Evolutionary conservation across 306 rosid species (phyloP).

Genomic region (Malus sieversii): DNA sequence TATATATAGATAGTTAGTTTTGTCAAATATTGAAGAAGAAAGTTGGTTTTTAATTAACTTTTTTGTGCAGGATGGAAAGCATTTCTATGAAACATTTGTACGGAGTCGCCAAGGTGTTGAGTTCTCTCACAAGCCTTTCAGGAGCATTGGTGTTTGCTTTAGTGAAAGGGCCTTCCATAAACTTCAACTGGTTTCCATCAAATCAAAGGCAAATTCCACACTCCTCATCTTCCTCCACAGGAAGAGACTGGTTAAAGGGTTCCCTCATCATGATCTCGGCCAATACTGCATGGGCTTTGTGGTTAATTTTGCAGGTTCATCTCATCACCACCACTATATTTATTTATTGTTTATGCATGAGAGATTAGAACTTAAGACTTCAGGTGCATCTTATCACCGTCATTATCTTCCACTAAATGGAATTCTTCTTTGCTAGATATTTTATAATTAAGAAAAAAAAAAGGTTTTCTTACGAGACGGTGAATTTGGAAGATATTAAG

Average conservation of each 20-base stretch:
- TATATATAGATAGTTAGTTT: neutral
- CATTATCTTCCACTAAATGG: neutral
- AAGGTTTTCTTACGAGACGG: neutral
- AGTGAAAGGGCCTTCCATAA: slow-evolving; percentile 59
- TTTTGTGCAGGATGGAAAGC: slow-evolving; percentile 56
- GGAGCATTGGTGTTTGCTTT: slow-evolving; percentile 78
- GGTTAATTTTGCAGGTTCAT: slow-evolving; percentile 85
- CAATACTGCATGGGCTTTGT: slow-evolving; percentile 67
- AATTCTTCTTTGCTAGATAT: neutral
- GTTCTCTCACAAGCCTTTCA: slow-evolving; percentile 47
- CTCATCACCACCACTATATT: neutral
- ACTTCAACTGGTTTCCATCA: slow-evolving; percentile 37
- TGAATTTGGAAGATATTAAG: neutral
- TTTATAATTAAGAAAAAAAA: neutral
- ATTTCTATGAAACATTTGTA: slow-evolving; percentile 38
- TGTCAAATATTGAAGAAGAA: neutral
- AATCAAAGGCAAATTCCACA: slow-evolving; percentile 18
- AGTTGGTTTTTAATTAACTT: neutral
- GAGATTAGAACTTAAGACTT: neutral
- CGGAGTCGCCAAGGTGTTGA: slow-evolving; percentile 73
- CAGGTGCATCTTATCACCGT: neutral
- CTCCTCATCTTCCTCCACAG: slow-evolving; percentile 9
- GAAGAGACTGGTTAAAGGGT: slow-evolving; percentile 48
- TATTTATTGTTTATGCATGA: neutral
- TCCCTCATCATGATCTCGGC: slow-evolving; percentile 74